Conservation (phyloP, 2,329 filamentous ascomycete genomes). For the Grosmannia clavigera region DNA sequence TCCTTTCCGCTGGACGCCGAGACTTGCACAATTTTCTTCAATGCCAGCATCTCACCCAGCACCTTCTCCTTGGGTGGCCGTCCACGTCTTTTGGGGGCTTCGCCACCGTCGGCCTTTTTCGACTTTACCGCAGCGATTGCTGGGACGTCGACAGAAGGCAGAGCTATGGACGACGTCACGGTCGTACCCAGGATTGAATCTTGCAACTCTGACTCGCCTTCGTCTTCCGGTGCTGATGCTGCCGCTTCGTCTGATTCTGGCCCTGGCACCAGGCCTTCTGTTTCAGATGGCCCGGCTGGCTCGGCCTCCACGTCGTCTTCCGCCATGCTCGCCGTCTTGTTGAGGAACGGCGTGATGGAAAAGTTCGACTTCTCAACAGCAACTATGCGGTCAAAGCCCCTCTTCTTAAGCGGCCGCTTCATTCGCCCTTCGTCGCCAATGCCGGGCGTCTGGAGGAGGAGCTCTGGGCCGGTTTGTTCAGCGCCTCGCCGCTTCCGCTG, state of each 20-base stretch:
- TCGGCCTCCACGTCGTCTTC: slow-evolving; percentile 21
- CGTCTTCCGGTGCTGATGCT: background rate
- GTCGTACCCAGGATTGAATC: slow-evolving; percentile 10
- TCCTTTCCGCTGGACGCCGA: slow-evolving; percentile 11
- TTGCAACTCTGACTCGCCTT: slow-evolving; percentile 11
- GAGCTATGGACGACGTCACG: background rate
- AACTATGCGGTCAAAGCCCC: slow-evolving; percentile 41
- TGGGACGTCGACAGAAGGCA: background rate
- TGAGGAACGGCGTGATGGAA: slow-evolving; percentile 88
- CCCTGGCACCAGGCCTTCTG: background rate
- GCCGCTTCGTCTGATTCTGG: background rate
- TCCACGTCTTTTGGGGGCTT: slow-evolving; percentile 28
- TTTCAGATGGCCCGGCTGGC: background rate
- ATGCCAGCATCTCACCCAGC: slow-evolving; percentile 30
- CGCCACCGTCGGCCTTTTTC: slow-evolving; percentile 5
- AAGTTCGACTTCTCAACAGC: slow-evolving; percentile 83
- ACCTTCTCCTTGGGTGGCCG: slow-evolving; percentile 29
- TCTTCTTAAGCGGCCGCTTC: slow-evolving; percentile 39
- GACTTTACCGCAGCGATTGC: background rate
- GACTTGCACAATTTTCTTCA: slow-evolving; percentile 28
- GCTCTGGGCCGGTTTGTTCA: slow-evolving; percentile 33
- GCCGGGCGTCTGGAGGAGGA: slow-evolving; percentile 32
- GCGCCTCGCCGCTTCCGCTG: slow-evolving; percentile 33
- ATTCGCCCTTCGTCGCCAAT: slow-evolving; percentile 17
- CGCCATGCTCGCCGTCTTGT: slow-evolving; percentile 43